Evolutionary conservation across 768 basidiomycete genomes (phyloP), one percentile per base, ranked within the genome.

Genomic region (Phylloporus arenicola): DNA sequence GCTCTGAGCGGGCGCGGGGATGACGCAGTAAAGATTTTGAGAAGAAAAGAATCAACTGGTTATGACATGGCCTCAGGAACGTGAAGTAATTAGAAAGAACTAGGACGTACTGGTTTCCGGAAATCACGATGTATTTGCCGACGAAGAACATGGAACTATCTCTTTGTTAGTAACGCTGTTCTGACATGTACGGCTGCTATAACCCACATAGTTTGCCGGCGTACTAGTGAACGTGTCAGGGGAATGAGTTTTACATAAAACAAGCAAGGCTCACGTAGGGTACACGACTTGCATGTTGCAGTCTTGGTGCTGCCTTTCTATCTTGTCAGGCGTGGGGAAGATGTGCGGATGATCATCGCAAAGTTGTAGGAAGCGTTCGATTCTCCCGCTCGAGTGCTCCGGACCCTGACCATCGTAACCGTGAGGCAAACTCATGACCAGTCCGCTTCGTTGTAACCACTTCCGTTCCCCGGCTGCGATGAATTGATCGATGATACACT

Each of bases 231-330:
- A 38, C 52, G 13, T 53, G 47, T 57, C 56, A 61, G 47, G 45
- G 46, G 43, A 40, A 6, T n/a, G 0, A 6, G 33, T 38, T 38
- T 12, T 11, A 14, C 22, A 38, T 42, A 34, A 22, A 24, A 25
- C 13, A 51, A 49, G 25, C 2, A 35, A 9, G 30, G 77, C 86
- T 69, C 64, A 89, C 86, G 93, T 93, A 5, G 93, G 90, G 72
- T 98, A 98, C 25, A 95, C 92, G 57, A 99, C 87, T 72, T 98
- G 96, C 91, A 98, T 92, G 67, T 98, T 99, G 72, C 94, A 96
- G 68, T 99, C 96, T 73, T 99, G 96, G 64, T 97, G 93, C 62
- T 96, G 93, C 42, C 96, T 75, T 64, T 93, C 91, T 53, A 94
- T 71, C 75, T 95, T 96, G 70, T 94, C 83, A 1, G 79, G 79